phyloP scores from a whole-genome alignment of 164 flowering plant genomes.

The Magnolia sinica region DNA sequence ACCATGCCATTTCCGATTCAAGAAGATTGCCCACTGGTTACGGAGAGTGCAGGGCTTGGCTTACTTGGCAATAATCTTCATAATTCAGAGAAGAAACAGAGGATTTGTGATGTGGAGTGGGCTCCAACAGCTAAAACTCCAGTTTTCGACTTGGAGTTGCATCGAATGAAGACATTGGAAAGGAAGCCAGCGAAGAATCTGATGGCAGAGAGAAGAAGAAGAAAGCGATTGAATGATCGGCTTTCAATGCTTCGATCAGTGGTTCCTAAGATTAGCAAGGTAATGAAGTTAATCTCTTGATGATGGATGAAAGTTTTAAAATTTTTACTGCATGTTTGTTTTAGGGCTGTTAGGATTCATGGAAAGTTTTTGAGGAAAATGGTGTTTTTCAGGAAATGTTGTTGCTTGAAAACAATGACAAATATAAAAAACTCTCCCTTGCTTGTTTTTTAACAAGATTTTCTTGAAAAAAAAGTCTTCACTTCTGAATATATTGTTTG shows the following conservation, averaged over 20 bases:
- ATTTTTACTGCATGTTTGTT: background rate
- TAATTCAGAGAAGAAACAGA: slow-evolving; percentile 12
- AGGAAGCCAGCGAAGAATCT: slow-evolving; percentile 92
- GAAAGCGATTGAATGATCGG: slow-evolving; percentile 86
- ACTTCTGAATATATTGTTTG: too few relatives aligned
- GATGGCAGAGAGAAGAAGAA: slow-evolving; percentile 90
- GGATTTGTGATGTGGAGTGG: slow-evolving; percentile 36
- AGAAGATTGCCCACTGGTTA: slow-evolving; percentile 29
- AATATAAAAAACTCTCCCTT: too few relatives aligned
- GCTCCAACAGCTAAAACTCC: slow-evolving; percentile 29
- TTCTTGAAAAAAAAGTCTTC: too few relatives aligned
- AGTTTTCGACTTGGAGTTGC: slow-evolving; percentile 15
- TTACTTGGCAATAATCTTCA: slow-evolving; percentile 16
- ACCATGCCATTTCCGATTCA: slow-evolving; percentile 27
- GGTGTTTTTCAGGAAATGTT: too few relatives aligned
- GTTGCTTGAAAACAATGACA: too few relatives aligned
- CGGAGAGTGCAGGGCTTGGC: slow-evolving; percentile 29
- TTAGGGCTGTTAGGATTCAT: too few relatives aligned
- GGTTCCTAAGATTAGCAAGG: slow-evolving; percentile 97
- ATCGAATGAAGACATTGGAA: slow-evolving; percentile 44
- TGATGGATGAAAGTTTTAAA: background rate
- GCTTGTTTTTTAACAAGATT: too few relatives aligned
- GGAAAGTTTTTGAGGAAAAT: too few relatives aligned
- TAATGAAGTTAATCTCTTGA: slow-evolving; percentile 17
- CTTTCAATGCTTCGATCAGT: slow-evolving; percentile 93